Evolutionary conservation across 192 early-diverging fungal species (phyloP), one percentile per base, ranked within the genome.

Genomic region (Phycomyces nitens): DNA sequence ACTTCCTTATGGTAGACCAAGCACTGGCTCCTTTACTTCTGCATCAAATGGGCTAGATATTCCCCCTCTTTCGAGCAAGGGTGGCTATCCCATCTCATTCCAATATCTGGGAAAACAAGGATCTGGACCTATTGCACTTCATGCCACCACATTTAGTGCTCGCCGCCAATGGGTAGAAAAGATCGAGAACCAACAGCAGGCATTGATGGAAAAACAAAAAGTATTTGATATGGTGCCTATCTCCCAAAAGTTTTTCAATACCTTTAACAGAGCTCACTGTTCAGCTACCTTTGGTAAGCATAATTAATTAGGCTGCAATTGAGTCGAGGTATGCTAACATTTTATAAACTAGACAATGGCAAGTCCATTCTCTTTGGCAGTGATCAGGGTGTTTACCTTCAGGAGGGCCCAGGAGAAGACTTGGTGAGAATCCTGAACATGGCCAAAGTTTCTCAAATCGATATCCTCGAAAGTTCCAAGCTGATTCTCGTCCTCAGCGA

Each of bases 401-500:
- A 79, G 44, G 78, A 76, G 55, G 69, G 79, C 11, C 76, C 76
- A 56, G 79, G 68, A 20, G 38, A 26, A 3, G 79, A 78, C 52
- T 70, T 82, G 60, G 60, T 69, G 56, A 79, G 82, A 47, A 77
- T 87, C 34, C 66, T 95, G 15, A 71, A 79, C 22, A 54, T 92
- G 47, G 93, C 94, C 56, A 87, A 86, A 66, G 87, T 95, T 47
- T 81, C 75, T 24, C 95, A 98, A 75, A 83, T 98, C 43, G 94
- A 95, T 69, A 87, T 93, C 40, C 65, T 97, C 53, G 86, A 88
- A 67, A 82, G 89, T n/a, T 81, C 83, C 59, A 86, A 88, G 26
- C 82, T 93, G 34, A 65, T 98, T 58, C 78, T 94, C 18, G 80
- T 97, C 18, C 75, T 96, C 12, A 85, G 94, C 6, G 93, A 89